These are phyloP conservation scores for Zygoascus sp. DNA, from an alignment of 1,139 yeast genomes.

Conservation along the genomic window DNA sequence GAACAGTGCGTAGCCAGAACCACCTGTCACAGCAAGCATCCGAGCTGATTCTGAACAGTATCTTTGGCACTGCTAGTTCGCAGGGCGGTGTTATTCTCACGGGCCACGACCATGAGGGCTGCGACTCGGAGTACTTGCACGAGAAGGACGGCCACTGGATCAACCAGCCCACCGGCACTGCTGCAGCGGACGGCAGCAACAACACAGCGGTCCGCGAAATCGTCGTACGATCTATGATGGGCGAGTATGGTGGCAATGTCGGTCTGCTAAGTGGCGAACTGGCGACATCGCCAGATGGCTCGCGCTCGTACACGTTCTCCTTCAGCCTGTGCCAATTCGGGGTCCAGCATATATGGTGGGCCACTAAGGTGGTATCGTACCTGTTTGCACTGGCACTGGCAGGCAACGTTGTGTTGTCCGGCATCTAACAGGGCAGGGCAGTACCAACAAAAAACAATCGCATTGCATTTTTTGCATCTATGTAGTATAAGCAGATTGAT, in stretches of 20 bases:
- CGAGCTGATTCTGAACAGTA: conserved; percentile 59
- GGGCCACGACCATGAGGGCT: conserved; percentile 97
- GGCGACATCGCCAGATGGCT: conserved; percentile 33
- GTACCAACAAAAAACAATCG: too few species aligned
- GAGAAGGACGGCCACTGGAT: conserved; percentile 25
- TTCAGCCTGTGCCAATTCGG: conserved; percentile 73
- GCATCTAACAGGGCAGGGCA: too few species aligned
- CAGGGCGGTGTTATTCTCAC: conserved; percentile 74
- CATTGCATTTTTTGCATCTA: too few species aligned
- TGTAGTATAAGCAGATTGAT: too few species aligned
- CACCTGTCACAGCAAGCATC: conserved; percentile 66
- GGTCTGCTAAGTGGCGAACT: conserved; percentile 77
- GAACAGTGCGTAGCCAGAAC: conserved; percentile 78
- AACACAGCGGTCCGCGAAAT: conserved; percentile 47
- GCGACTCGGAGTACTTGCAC: conserved; percentile 56
- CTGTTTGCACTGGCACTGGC: conserved; percentile 2
- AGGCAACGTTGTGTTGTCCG: too few species aligned
- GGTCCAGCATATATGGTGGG: conserved; percentile 97
- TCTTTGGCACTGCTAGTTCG: conserved; percentile 46
- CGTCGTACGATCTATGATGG: conserved; percentile 93
- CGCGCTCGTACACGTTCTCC: conserved; percentile 57
- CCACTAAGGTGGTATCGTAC: conserved; percentile 51
- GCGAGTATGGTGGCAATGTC: conserved; percentile 85
- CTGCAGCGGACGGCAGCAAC: too few species aligned
- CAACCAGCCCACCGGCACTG: conserved; percentile 12